These are phyloP conservation scores for Chaetoscypha palmicola DNA, from an alignment of 2,329 filamentous ascomycete genomes.

Conservation along the genomic window DNA sequence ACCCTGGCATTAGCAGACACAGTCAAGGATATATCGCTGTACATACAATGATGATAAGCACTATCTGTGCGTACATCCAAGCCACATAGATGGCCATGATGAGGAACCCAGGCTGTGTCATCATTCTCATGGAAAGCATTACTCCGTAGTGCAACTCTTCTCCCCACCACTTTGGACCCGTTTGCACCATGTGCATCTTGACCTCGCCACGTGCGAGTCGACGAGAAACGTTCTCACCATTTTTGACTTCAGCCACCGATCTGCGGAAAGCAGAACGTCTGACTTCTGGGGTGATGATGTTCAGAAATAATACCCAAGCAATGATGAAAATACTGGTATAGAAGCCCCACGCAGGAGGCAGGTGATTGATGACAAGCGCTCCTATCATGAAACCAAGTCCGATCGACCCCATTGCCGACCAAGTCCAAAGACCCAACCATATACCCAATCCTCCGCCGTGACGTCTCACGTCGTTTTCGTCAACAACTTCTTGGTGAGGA, in stretches of 20 bases:
- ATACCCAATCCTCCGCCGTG: conserved; percentile 72
- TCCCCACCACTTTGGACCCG: conserved; percentile 69
- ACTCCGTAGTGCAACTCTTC: conserved; percentile 68
- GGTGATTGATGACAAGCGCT: conserved; percentile 57
- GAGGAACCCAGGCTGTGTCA: conserved; percentile 67
- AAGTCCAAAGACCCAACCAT: conserved; percentile 75
- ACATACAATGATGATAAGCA: conserved; percentile 60
- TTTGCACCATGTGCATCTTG: conserved; percentile 66
- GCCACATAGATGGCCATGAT: conserved; percentile 64
- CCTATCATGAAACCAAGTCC: conserved; percentile 66
- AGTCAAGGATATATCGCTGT: neutral
- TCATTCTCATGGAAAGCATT: conserved; percentile 60
- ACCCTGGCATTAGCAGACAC: conserved; percentile 21
- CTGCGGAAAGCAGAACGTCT: conserved; percentile 61
- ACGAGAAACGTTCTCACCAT: conserved; percentile 44
- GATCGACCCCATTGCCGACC: conserved; percentile 67
- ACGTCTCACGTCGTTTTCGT: conserved; percentile 60
- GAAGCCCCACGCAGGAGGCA: conserved; percentile 67
- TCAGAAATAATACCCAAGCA: conserved; percentile 58
- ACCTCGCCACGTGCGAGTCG: conserved; percentile 65
- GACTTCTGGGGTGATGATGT: conserved; percentile 65
- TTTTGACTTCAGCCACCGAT: conserved; percentile 59
- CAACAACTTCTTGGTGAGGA: conserved; percentile 65
- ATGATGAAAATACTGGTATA: conserved; percentile 65
- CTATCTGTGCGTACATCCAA: conserved; percentile 73